A percentile compares a stretch with the other conserved stretches of the same genome.
Conservation (phyloP, 2,329 filamentous ascomycete species). For the Pyrenochaeta sp. region DNA sequence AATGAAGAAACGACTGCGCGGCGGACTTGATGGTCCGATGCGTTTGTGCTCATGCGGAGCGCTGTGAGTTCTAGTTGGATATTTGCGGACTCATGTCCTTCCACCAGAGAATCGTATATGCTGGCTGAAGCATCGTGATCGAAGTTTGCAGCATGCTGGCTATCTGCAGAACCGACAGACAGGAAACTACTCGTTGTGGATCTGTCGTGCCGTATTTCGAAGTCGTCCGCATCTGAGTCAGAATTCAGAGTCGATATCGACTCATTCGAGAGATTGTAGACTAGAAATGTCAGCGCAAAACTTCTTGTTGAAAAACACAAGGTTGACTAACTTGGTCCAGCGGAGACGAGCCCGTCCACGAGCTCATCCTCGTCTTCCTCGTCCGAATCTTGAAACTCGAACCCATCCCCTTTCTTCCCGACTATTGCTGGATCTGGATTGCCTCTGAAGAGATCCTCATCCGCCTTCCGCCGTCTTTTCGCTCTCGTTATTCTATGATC, state of each 20-base stretch:
- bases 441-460: constrained; percentile 47
- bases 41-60: constrained; percentile 88
- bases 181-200: constrained; percentile 76
- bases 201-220: constrained; percentile 59
- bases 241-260: constrained; percentile 73
- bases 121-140: constrained; percentile 87
- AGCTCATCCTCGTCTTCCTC: constrained; percentile 70
- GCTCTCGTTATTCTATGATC: constrained; percentile 56
- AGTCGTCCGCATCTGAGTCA: constrained; percentile 52
- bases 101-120: constrained; percentile 83
- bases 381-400: constrained; percentile 65
- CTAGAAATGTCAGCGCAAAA: constrained; percentile 33
- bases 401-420: constrained; percentile 67
- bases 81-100: constrained; percentile 76
- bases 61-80: constrained; percentile 95
- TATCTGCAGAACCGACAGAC: constrained; percentile 73
- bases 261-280: constrained; percentile 63
- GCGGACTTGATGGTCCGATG: constrained; percentile 87
- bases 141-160: constrained; percentile 69
- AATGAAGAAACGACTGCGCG: constrained; percentile 87
- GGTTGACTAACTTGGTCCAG: constrained; percentile 43
- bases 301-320: not conserved
- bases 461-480: constrained; percentile 56
- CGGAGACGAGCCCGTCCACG: constrained; percentile 50
- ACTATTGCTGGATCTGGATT: constrained; percentile 62